Base-by-base conservation (phyloP, 768 basidiomycete genomes). In the Sarcodon sp. region DNA sequence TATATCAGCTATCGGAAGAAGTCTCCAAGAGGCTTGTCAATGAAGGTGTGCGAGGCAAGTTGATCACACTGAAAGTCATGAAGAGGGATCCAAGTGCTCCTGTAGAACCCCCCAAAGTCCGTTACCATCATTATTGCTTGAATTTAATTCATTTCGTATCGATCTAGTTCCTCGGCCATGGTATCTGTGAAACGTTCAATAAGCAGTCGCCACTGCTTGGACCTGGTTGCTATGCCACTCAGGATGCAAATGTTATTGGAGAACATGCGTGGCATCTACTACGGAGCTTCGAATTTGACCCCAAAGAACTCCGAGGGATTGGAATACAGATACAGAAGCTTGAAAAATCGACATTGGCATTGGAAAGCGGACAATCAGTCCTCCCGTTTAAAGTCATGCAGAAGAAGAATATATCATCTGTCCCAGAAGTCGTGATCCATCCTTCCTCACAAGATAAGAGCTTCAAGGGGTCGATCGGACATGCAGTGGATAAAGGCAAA, bases 291-390 rank as follows among this genome's bases (percentile, higher is more conserved):
- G 69, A 73, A 35, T 83, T 96, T 45, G 85, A 90, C 52, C 80
- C 91, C 0, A 76, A 69, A 50, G 94, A 97, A 52, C 66, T 98
- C n/a, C 75, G 94, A 16, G 94, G 94, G 1, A 76, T 98, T 48
- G 91, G 88, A 0, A 83, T 98, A 7, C 90, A 93, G 56, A 77
- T 97, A 10, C 81, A 85, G 57, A 97, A 92, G 60, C 71, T 98
- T 4, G 90, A 96, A 63, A 67, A 71, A 6, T 55, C 60, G 12
- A 63, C 65, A 1, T 66, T 59, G 2, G 49, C 56, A 3, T 57
- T 59, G 18, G 56, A 53, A 11, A 56, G 60, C 8, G 82, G 79
- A 1, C 90, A 91, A 58, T 72, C 66, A 2, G 67, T 68, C 10
- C 62, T 91, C 31, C 67, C 73, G 0, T 93, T 93, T 61, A n/a